Evolutionary conservation across 2,329 filamentous ascomycete species (phyloP).

Genomic region (Calycina herbarum): DNA sequence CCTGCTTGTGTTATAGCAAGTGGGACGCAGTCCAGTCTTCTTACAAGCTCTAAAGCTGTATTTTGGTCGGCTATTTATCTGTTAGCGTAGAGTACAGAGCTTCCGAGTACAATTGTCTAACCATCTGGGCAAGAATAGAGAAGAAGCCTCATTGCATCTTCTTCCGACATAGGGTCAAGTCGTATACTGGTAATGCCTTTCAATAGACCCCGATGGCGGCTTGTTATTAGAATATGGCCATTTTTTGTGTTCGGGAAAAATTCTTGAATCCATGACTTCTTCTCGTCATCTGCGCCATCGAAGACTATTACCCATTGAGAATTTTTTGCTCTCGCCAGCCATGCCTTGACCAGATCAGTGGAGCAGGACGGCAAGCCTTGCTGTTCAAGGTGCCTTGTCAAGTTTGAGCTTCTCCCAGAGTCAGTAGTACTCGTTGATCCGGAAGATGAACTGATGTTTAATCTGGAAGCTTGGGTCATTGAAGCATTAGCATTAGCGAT

Average conservation of each 20-base stretch:
- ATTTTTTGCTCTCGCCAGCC: slow-evolving; percentile 3
- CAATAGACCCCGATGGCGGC: neutral
- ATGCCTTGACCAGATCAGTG: slow-evolving; percentile 1
- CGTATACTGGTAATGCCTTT: slow-evolving; percentile 1
- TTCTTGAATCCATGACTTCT: slow-evolving; percentile 6
- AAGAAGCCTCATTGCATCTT: neutral
- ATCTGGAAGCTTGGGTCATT: neutral
- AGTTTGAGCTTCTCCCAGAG: neutral
- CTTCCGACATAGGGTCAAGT: neutral
- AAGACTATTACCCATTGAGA: neutral
- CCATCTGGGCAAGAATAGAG: neutral
- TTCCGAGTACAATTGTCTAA: neutral
- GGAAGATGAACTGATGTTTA: slow-evolving; percentile 3
- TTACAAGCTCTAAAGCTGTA: neutral
- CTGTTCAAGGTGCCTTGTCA: neutral
- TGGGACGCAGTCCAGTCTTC: neutral
- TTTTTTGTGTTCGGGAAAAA: slow-evolving; percentile 4
- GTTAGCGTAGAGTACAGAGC: neutral
- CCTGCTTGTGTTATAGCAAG: neutral
- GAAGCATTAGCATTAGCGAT: neutral
- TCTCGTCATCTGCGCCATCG: slow-evolving; percentile 7
- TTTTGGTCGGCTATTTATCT: neutral
- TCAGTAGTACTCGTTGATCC: slow-evolving; percentile 1
- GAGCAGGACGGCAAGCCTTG: neutral
- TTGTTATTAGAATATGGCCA: neutral